Evolutionary conservation across 176 grass and related monocot species (phyloP).

Genomic region (Oryza glumipatula): DNA sequence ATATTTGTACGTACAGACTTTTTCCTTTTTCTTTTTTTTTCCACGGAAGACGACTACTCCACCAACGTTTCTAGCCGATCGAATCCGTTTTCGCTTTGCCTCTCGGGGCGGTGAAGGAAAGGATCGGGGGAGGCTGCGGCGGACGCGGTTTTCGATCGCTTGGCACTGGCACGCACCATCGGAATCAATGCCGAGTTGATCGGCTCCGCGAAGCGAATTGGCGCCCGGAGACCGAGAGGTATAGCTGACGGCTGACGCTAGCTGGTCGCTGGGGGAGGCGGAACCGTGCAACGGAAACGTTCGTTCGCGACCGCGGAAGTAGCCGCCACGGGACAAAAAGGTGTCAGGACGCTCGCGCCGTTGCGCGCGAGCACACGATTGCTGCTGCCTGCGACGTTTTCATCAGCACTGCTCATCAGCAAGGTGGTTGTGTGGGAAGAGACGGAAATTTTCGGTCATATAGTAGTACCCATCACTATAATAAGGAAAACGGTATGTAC

Average conservation of each 20-base stretch:
- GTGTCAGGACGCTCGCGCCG: neutral
- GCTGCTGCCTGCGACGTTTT: neutral
- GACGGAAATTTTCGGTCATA: neutral
- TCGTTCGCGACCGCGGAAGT: neutral
- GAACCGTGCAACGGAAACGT: conserved; percentile 27
- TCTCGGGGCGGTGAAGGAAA: neutral
- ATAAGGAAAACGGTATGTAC: neutral
- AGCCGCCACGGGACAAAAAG: neutral
- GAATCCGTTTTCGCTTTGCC: neutral
- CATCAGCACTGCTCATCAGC: neutral
- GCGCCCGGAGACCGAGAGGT: too few species aligned
- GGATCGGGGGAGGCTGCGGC: neutral
- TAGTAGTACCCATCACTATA: neutral
- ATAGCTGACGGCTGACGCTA: neutral
- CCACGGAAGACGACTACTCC: too few species aligned
- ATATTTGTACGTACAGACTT: too few species aligned
- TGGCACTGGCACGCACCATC: neutral
- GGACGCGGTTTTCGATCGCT: neutral
- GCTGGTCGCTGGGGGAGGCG: neutral
- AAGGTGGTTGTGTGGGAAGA: neutral
- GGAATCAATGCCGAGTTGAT: neutral
- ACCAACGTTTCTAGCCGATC: too few species aligned
- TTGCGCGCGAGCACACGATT: neutral
- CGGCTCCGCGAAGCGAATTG: neutral
- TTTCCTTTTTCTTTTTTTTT: too few species aligned